Conservation (phyloP, 768 basidiomycete species). For the Dioszegia hungarica region DNA sequence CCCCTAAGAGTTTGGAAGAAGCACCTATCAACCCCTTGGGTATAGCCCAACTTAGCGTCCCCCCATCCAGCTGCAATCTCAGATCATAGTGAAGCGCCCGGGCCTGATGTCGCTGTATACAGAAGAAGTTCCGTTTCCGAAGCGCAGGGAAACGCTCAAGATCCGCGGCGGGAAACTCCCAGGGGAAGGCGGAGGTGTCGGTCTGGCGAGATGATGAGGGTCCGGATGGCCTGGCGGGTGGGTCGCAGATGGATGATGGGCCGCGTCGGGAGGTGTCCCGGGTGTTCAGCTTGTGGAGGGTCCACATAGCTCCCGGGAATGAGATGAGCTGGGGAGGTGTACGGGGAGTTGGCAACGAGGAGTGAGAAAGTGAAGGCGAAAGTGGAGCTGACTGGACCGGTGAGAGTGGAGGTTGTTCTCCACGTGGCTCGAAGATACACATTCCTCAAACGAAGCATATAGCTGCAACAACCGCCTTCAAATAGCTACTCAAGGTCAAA, state of each 20-base stretch:
- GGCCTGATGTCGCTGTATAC: slow-evolving; percentile 42
- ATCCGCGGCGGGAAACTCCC: slow-evolving; percentile 23
- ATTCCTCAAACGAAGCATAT: no score
- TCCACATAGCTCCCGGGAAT: slow-evolving; percentile 7
- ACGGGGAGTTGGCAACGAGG: no score
- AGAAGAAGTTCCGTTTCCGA: slow-evolving; percentile 38
- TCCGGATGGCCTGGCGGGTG: neutral
- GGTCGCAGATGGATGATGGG: no score
- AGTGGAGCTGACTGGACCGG: no score
- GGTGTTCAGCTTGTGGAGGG: slow-evolving; percentile 6
- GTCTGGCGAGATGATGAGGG: no score
- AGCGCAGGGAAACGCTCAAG: slow-evolving; percentile 31
- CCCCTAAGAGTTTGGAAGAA: neutral
- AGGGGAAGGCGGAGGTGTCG: neutral
- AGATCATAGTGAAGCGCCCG: slow-evolving; percentile 42
- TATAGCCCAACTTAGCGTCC: slow-evolving; percentile 38
- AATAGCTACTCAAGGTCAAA: no score
- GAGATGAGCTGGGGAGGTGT: no score
- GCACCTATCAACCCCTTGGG: slow-evolving; percentile 36
- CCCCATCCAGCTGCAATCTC: slow-evolving; percentile 37
- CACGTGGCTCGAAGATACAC: no score
- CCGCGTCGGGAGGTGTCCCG: neutral
- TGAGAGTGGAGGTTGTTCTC: no score
- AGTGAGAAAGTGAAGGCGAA: no score
- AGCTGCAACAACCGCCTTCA: no score